Evolutionary conservation across 805 yeast species (phyloP).

Genomic region (Myxozyma vanderwaltii): DNA sequence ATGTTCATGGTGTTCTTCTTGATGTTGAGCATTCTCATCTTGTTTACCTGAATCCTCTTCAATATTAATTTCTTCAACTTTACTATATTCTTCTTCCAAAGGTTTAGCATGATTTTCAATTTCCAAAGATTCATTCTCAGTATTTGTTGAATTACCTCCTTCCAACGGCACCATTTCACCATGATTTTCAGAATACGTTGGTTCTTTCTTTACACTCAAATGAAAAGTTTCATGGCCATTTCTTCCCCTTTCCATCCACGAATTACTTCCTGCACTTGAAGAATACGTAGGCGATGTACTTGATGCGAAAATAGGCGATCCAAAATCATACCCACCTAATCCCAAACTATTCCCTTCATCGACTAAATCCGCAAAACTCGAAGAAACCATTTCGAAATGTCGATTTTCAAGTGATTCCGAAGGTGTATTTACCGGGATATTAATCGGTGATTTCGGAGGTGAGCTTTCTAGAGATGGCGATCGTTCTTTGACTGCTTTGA

Average conservation of each 20-base stretch:
- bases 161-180: no score
- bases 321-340: slow-evolving; percentile 20
- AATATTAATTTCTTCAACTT: no score
- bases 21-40: no score
- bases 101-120: no score
- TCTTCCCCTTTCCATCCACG: slow-evolving; percentile 22
- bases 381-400: slow-evolving; percentile 19
- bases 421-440: background rate
- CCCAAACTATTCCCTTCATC: slow-evolving; percentile 33
- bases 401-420: background rate
- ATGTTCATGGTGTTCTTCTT: no score
- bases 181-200: no score
- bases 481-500: background rate
- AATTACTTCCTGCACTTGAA: slow-evolving; percentile 18
- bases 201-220: no score
- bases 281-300: slow-evolving; percentile 15
- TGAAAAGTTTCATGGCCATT: background rate
- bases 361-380: slow-evolving; percentile 25
- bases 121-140: no score
- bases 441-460: background rate
- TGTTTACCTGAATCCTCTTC: no score
- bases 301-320: background rate
- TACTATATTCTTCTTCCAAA: no score
- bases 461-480: background rate
- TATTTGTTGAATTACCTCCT: no score